Conservation (phyloP, 139 green algal genomes). For the Closterium sp. region DNA sequence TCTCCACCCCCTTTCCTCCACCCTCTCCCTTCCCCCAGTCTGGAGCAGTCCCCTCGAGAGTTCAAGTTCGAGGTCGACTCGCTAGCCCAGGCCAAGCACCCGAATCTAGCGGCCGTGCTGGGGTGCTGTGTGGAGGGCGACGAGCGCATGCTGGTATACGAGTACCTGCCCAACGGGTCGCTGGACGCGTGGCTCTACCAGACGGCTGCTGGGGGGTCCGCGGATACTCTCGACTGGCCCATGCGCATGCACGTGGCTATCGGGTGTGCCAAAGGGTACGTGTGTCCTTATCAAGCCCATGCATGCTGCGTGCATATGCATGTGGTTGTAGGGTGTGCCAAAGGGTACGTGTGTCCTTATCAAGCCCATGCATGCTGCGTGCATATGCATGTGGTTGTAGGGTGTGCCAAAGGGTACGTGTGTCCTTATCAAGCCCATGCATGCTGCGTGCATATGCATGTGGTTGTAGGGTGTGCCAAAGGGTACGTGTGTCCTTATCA, state of each 20-base stretch:
- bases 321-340: too few relatives aligned
- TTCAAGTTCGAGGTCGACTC: slow-evolving; percentile 26
- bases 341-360: neutral
- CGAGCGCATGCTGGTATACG: slow-evolving; percentile 45
- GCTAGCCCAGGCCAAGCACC: slow-evolving; percentile 8
- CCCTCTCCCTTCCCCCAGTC: neutral
- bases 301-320: too few relatives aligned
- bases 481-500: neutral
- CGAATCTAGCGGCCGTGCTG: slow-evolving; percentile 24
- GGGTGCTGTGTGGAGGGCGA: slow-evolving; percentile 42
- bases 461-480: too few relatives aligned
- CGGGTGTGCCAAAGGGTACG: slow-evolving; percentile 20
- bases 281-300: neutral
- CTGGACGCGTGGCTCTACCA: slow-evolving; percentile 31
- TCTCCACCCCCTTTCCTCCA: neutral
- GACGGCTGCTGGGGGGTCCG: neutral
- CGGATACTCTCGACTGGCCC: slow-evolving; percentile 21
- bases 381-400: too few relatives aligned
- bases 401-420: neutral
- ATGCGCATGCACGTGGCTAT: slow-evolving; percentile 32
- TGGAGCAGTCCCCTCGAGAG: slow-evolving; percentile 5
- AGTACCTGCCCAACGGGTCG: slow-evolving; percentile 40
- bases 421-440: too few relatives aligned
- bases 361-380: too few relatives aligned
- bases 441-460: too few relatives aligned